These are phyloP conservation scores for Dysphania ambrosioides DNA, from an alignment of 148 eudicot genomes.

Conservation along the genomic window DNA sequence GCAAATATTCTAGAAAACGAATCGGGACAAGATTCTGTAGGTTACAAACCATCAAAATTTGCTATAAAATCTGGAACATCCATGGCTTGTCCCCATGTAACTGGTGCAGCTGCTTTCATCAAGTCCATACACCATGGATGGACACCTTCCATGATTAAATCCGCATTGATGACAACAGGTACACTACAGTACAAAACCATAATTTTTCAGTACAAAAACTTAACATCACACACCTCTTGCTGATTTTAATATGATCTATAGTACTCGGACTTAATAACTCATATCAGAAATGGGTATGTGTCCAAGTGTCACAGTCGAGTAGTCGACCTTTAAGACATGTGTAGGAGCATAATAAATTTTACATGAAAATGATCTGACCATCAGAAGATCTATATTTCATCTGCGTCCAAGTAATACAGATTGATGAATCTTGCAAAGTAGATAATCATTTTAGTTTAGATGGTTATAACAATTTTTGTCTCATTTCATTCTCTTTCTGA, in stretches of 20 bases:
- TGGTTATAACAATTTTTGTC: background rate
- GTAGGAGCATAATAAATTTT: too few species aligned
- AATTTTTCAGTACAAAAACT: background rate
- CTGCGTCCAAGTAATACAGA: too few species aligned
- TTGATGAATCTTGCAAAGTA: background rate
- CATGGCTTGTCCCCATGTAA: constrained; percentile 81
- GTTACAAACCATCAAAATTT: constrained; percentile 33
- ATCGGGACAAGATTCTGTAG: constrained; percentile 27
- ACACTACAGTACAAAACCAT: background rate
- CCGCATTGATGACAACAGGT: constrained; percentile 86
- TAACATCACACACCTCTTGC: background rate
- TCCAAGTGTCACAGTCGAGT: too few species aligned
- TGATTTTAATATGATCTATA: too few species aligned
- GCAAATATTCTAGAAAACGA: constrained; percentile 42
- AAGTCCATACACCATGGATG: constrained; percentile 53
- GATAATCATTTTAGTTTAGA: background rate
- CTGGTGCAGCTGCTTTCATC: constrained; percentile 57
- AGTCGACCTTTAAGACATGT: too few species aligned
- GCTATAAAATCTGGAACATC: constrained; percentile 67
- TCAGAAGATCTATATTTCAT: too few species aligned
- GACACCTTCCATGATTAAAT: constrained; percentile 57
- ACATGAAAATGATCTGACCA: too few species aligned
- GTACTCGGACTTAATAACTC: too few species aligned
- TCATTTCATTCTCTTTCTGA: background rate
- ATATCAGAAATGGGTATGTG: too few species aligned